Evolutionary conservation across 163 green algal species (phyloP), one percentile per base, ranked within the genome.

Genomic region (Chlamydomonas reinhardtii): DNA sequence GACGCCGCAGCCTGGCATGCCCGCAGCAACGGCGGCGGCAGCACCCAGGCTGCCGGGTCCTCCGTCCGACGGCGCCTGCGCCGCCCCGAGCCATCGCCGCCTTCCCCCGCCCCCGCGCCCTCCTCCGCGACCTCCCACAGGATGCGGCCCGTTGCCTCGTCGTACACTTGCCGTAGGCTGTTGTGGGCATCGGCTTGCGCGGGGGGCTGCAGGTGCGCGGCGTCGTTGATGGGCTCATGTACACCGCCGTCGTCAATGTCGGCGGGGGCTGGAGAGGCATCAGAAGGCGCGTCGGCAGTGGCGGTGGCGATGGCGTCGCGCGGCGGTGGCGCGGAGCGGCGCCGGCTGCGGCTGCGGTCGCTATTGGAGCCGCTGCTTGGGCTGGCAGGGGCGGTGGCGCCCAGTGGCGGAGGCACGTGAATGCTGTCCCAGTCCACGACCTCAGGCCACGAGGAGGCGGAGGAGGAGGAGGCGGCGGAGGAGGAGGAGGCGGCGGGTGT

Each of bases 51-150:
- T 29, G 62, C 62, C 4, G 62, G 62, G 62, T 70, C 62, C 25
- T 35, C 62, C 0, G 62, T 5, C 3, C 62, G 27, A 32, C 31
- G 34, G 1, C 35, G 64, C 71, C 48, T 32, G 54, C 43, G 14
- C 9, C 76, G 37, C 43, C n/a, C 9, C 27, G 31, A 22, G 78
- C 17, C 48, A 56, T 14, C 48, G 14, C 11, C 48, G 12, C 48
- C 48, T 56, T 19, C 48, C 48, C 14, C 48, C 12, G 5, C 48
- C 12, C 48, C 48, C 48, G 11, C 29, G 1, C 20, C 35, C 0
- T 56, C 34, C 5, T 73, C 66, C n/a, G 11, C 66, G 31, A 86
- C 56, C 69, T 86, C 80, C 80, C 54, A 73, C 17, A 86, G 69
- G 52, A 52, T 27, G 0, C 80, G 54, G 3, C 70, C 80, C 24